Percentiles rank a stretch among this genome's conserved stretches.
These are phyloP conservation scores for Dioscorea zingiberensis DNA, from an alignment of 106 monocot genomes.

Conservation along the genomic window DNA sequence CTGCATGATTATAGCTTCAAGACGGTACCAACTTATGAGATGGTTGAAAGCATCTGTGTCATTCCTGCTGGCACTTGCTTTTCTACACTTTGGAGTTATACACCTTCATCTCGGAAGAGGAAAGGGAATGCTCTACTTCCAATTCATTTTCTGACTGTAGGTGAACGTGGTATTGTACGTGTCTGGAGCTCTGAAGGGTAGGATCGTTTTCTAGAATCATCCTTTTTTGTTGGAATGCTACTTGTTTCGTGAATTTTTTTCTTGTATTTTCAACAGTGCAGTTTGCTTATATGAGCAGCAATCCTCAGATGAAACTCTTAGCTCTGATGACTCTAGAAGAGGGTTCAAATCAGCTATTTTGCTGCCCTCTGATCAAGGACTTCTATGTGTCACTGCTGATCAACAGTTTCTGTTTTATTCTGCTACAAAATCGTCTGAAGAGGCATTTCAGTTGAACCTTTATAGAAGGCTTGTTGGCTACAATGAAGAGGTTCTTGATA, in stretches of 20 bases:
- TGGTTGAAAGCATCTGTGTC: slow-evolving; percentile 63
- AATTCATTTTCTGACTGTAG: slow-evolving; percentile 76
- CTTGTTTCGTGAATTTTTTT: background rate
- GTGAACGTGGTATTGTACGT: slow-evolving; percentile 78
- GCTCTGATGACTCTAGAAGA: slow-evolving; percentile 50
- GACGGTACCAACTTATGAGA: slow-evolving; percentile 69
- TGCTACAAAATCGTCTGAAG: slow-evolving; percentile 35
- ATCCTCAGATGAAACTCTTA: slow-evolving; percentile 59
- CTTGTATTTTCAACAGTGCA: slow-evolving; percentile 29
- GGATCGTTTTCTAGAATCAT: background rate
- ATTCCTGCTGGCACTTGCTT: slow-evolving; percentile 40
- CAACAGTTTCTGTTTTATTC: slow-evolving; percentile 90
- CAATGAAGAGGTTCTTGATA: slow-evolving; percentile 90
- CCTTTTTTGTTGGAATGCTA: too few species aligned
- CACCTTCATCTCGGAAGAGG: slow-evolving; percentile 13
- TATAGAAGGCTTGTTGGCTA: slow-evolving; percentile 79
- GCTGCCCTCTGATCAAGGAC: slow-evolving; percentile 54
- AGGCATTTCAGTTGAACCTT: slow-evolving; percentile 43
- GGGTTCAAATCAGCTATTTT: slow-evolving; percentile 68
- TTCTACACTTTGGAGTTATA: slow-evolving; percentile 29
- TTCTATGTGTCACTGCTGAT: slow-evolving; percentile 84
- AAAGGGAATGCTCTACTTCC: slow-evolving; percentile 12
- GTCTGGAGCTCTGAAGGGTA: slow-evolving; percentile 74
- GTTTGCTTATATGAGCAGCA: slow-evolving; percentile 75
- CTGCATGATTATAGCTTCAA: slow-evolving; percentile 48